A percentile compares a stretch with the other conserved stretches of the same genome.
Evolutionary conservation across 192 early-diverging fungal genomes (phyloP).

Genomic region (Coemansia biformis): DNA sequence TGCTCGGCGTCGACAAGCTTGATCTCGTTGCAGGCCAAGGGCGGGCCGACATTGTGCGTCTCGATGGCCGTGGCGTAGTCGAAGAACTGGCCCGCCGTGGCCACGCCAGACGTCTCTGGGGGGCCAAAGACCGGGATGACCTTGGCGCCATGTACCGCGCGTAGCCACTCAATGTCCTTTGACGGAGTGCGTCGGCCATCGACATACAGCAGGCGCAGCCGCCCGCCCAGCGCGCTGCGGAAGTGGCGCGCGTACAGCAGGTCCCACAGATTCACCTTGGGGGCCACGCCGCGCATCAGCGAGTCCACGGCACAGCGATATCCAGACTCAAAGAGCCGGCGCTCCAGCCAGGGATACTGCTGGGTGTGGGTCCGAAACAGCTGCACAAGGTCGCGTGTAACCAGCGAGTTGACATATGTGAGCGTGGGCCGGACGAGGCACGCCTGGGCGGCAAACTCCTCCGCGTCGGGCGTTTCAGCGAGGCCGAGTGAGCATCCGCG

Average conservation of each 20-base stretch:
- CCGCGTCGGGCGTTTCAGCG: slow-evolving; percentile 35
- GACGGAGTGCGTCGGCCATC: slow-evolving; percentile 26
- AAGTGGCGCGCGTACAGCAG: slow-evolving; percentile 51
- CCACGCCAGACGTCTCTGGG: slow-evolving; percentile 10
- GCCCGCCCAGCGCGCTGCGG: slow-evolving; percentile 45
- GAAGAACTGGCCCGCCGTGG: slow-evolving; percentile 26
- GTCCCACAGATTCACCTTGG: slow-evolving; percentile 36
- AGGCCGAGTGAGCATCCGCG: slow-evolving; percentile 30
- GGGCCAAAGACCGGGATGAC: slow-evolving; percentile 43
- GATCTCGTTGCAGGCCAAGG: slow-evolving; percentile 48
- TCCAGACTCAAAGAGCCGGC: slow-evolving; percentile 28
- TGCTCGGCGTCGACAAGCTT: slow-evolving; percentile 26
- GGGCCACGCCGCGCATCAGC: slow-evolving; percentile 35
- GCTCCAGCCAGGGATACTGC: slow-evolving; percentile 41
- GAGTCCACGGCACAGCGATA: slow-evolving; percentile 28
- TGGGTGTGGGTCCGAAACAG: slow-evolving; percentile 38
- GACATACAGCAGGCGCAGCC: slow-evolving; percentile 34
- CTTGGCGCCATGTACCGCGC: slow-evolving; percentile 32
- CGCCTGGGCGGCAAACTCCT: slow-evolving; percentile 29
- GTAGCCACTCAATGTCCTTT: slow-evolving; percentile 41
- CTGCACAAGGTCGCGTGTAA: slow-evolving; percentile 35
- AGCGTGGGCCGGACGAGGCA: slow-evolving; percentile 34
- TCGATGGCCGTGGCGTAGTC: slow-evolving; percentile 48
- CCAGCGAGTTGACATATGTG: slow-evolving; percentile 21
- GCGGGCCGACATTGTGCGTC: slow-evolving; percentile 44